Evolutionary conservation across 2,329 filamentous ascomycete species (phyloP).

Genomic region (Magnaporthiopsis incrustans): DNA sequence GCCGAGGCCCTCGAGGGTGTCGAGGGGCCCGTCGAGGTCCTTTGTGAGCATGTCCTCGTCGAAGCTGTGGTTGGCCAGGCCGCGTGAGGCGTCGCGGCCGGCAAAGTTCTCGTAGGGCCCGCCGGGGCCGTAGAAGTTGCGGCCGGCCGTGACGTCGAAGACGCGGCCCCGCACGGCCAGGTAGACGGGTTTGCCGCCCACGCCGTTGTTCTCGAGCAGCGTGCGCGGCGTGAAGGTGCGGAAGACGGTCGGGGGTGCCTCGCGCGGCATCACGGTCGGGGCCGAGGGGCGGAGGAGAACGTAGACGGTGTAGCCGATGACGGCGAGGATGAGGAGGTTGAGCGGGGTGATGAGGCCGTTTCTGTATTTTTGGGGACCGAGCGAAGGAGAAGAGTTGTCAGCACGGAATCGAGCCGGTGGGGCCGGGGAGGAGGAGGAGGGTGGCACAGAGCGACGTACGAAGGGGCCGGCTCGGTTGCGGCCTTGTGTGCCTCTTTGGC

Average conservation of each 20-base stretch:
- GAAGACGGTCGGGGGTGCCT: slow-evolving; percentile 54
- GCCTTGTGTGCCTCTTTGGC: slow-evolving; percentile 42
- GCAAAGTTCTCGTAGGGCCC: slow-evolving; percentile 96
- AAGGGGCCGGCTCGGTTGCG: slow-evolving; percentile 13
- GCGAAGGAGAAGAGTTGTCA: not conserved
- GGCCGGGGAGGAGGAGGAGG: not conserved
- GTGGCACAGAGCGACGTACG: slow-evolving; percentile 20
- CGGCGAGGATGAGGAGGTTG: slow-evolving; percentile 50
- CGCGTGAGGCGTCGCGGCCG: slow-evolving; percentile 80
- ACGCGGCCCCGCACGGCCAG: slow-evolving; percentile 85
- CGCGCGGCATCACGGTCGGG: slow-evolving; percentile 38
- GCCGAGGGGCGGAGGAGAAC: slow-evolving; percentile 41
- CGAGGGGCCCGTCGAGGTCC: slow-evolving; percentile 76
- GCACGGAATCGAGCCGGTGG: not conserved
- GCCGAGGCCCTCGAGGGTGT: slow-evolving; percentile 64
- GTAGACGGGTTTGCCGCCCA: slow-evolving; percentile 66
- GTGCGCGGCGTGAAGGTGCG: slow-evolving; percentile 66
- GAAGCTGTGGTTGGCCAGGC: slow-evolving; percentile 85
- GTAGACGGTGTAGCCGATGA: slow-evolving; percentile 53
- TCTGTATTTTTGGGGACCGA: slow-evolving; percentile 16
- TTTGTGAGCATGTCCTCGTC: slow-evolving; percentile 92
- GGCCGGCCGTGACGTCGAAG: slow-evolving; percentile 80
- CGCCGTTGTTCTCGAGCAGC: slow-evolving; percentile 80
- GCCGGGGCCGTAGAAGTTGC: slow-evolving; percentile 93
- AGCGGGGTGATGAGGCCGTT: slow-evolving; percentile 49